Conservation (phyloP, 2,329 filamentous ascomycete genomes). For the Phaeosphaeria sp. region DNA sequence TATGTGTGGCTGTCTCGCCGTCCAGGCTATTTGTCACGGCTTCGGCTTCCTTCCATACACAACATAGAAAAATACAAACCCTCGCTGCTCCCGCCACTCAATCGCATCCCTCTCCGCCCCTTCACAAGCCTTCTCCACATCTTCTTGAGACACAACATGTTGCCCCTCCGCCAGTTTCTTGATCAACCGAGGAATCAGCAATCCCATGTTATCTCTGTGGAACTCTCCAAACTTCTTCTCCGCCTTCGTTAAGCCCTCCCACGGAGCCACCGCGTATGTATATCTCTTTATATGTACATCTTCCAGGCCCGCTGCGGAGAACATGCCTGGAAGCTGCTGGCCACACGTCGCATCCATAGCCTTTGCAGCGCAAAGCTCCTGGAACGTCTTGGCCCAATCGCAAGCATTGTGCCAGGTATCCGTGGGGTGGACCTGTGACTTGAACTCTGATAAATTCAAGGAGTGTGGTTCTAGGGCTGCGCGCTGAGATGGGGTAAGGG, state of each 20-base stretch:
- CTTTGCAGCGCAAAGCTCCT: neutral
- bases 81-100: constrained; percentile 1
- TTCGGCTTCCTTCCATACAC: constrained; percentile 7
- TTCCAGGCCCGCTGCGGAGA: constrained; percentile 5
- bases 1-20: neutral
- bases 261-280: constrained; percentile 5
- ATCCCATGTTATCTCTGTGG: neutral
- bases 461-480: neutral
- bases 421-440: neutral
- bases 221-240: constrained; percentile 3
- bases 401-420: neutral
- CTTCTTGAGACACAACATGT: neutral
- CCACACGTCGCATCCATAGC: neutral
- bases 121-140: neutral
- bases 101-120: neutral
- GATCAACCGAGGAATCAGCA: neutral
- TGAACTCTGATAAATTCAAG: neutral
- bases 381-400: neutral
- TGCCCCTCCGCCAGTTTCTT: neutral
- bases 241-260: constrained; percentile 2
- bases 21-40: neutral
- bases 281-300: constrained; percentile 7
- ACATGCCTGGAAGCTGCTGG: neutral
- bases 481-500: neutral
- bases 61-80: constrained; percentile 11